Base-by-base conservation (phyloP, 108 stramenopile species). In the Bacterosira constricta region DNA sequence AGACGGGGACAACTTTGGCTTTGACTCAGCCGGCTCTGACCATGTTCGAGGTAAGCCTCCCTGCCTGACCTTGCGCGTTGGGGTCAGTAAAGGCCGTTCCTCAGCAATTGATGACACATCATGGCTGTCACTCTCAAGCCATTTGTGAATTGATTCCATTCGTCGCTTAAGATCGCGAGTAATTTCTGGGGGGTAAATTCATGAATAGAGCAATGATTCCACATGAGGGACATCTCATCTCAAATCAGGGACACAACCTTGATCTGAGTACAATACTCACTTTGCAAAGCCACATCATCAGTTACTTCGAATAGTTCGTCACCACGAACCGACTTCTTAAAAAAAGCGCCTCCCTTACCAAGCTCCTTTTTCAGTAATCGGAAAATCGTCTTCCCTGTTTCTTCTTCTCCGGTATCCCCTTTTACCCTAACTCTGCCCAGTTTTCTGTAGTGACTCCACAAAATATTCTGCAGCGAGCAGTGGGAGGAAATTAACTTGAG, bases 371-470 rank as follows among this genome's bases (percentile, higher is more conserved):
- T 66, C 34, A 66, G 23, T 23, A 5, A 13, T n/a, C 27, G 37
- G 20, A 52, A 52, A 11, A 66, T 29, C 50, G 18, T 36, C 20
- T 52, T 25, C 18, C 47, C 35, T 46, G 34, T 52, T 23, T 36
- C 50, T 23, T 39, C 37, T 37, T 66, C 51, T 18, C 51, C 32
- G 17, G 53, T 29, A 29, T 46, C 42, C 32, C 63, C 50, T 37
- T 52, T 39, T 12, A 38, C 36, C 50, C 50, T 51, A 36, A 34
- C 18, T 17, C 29, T 54, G 9, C 64, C 64, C n/a, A 66, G 51
- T 38, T 66, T 32, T n/a, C 34, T 50, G 36, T 47, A 66, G 26
- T 66, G 64, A 3, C 36, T 52, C 64, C 64, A 66, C 64, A 66
- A 51, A 23, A 52, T 52, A 36, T 66, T 50, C 51, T 54, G 53